These are phyloP conservation scores for Ascochyta fabae DNA, from an alignment of 2,329 filamentous ascomycete genomes.

Conservation along the genomic window DNA sequence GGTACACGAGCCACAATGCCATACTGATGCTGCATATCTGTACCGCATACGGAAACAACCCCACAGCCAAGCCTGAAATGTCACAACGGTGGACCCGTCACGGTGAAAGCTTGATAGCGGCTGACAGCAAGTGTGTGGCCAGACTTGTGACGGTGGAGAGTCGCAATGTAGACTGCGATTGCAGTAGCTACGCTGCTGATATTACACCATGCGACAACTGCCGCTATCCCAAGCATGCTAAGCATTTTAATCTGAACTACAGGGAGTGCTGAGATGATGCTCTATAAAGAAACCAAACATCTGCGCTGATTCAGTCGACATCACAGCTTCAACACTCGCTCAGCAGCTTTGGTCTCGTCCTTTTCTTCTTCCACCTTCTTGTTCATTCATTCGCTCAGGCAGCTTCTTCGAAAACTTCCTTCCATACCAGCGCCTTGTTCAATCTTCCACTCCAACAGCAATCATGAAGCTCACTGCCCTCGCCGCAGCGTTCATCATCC, in stretches of 20 bases:
- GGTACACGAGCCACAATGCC: not conserved
- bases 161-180: not conserved
- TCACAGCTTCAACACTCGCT: slow-evolving; percentile 2
- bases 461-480: slow-evolving; percentile 31
- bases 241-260: not conserved
- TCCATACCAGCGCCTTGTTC: not conserved
- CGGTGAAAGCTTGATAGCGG: not conserved
- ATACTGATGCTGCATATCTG: not conserved
- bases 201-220: not conserved
- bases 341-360: not conserved
- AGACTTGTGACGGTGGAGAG: not conserved
- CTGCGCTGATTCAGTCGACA: not conserved
- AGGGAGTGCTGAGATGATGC: not conserved
- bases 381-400: slow-evolving; percentile 1
- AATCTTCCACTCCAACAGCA: slow-evolving; percentile 6
- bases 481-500: slow-evolving; percentile 19
- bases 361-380: not conserved
- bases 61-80: not conserved
- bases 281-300: not conserved
- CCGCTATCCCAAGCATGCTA: not conserved
- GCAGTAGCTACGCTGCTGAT: not conserved
- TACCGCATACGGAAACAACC: not conserved
- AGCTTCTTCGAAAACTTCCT: not conserved
- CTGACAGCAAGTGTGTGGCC: not conserved
- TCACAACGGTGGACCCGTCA: not conserved